Base-by-base conservation (phyloP, 176 grass and related monocot species). In the Ananas comosus region DNA sequence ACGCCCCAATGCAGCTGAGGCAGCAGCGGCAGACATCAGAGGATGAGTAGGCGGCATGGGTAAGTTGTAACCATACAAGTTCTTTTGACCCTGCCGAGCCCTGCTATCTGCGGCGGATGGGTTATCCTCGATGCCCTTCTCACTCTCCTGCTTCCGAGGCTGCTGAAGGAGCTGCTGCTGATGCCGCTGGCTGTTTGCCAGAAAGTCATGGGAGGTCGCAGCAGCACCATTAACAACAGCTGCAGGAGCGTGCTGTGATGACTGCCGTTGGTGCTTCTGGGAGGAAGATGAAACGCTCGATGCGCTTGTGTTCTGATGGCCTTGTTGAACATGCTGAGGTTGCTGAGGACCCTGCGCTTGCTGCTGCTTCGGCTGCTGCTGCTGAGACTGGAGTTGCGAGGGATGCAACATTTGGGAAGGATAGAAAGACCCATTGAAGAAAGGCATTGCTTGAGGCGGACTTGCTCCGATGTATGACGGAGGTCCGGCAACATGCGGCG, bases 371-470 rank as follows among this genome's bases (percentile, higher is more conserved):
- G 90, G 84, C 82, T 88, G 94, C 50, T 74, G 89, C 49, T 83
- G 81, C 0, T 27, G 67, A 17, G 78, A 73, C 72, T 90, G 95
- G 66, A 87, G 81, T 48, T 93, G 94, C 59, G 79, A 85, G 64
- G 95, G 84, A 48, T 93, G 90, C 68, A 89, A 29, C 90, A 99
- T 99, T 65, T 91, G 95, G 77, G 81, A 56, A 51, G 94, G 49
- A 52, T 91, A 94, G 63, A 90, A 78, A 68, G 75, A 84, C n/a
- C 84, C 87, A 56, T 85, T 91, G 81, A 91, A 99, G 70, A 88
- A 99, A 18, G 94, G 87, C 82, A 99, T 88, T 81, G 80, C 80
- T 71, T 91, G 72, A 24, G 85, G 82, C 14, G 80, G 72, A 21
- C 81, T 74, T 70, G 78, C 67, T 78, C 89, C 84, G 51, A 89